Evolutionary conservation across 768 basidiomycete genomes (phyloP).

Genomic region (Rhodotorula paludigena): DNA sequence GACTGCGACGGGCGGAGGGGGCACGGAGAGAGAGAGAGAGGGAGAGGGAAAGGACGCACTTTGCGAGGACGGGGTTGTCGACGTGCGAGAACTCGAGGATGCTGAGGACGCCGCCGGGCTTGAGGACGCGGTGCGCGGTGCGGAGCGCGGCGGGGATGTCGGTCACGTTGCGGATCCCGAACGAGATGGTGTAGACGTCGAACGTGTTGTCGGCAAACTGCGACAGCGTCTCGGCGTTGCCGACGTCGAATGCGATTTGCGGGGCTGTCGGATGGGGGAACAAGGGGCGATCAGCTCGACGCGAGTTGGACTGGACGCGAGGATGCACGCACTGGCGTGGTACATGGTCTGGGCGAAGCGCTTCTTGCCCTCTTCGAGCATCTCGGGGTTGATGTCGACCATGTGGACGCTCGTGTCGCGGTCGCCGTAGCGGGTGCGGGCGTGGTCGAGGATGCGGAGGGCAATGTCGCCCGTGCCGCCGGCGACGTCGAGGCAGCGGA

Average conservation of each 20-base stretch:
- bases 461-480: constrained; percentile 98
- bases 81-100: constrained; percentile 96
- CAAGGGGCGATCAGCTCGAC: neutral
- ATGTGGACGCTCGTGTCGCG: constrained; percentile 82
- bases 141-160: constrained; percentile 77
- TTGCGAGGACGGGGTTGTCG: constrained; percentile 73
- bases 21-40: neutral
- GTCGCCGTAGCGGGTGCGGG: constrained; percentile 80
- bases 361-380: constrained; percentile 85
- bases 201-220: constrained; percentile 76
- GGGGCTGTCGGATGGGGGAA: constrained; percentile 46
- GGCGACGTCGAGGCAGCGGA: constrained; percentile 85
- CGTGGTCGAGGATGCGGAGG: constrained; percentile 82
- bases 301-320: neutral
- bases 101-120: constrained; percentile 90
- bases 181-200: constrained; percentile 96
- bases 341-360: constrained; percentile 97
- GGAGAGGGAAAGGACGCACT: constrained; percentile 61
- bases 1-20: too few species aligned
- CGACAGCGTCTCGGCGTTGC: constrained; percentile 78
- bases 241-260: constrained; percentile 75
- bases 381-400: constrained; percentile 90
- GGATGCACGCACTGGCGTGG: constrained; percentile 67
- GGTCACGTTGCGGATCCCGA: constrained; percentile 96
- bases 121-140: constrained; percentile 88